Conservation (phyloP, 768 basidiomycete genomes). For the Hericium alpestre region DNA sequence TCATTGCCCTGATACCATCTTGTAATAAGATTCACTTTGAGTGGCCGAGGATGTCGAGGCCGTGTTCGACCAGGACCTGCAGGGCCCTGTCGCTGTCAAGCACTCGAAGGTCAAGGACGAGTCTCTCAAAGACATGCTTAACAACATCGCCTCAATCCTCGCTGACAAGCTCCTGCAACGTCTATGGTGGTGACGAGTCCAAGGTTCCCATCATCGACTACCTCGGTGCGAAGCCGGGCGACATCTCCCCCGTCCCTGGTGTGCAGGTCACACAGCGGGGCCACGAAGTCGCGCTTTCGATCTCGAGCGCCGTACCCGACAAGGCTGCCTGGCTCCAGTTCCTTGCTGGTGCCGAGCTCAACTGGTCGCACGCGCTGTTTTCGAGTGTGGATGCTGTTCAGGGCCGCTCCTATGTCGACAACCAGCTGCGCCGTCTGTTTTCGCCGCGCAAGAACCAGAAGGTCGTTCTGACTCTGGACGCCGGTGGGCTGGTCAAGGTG, state of each 20-base stretch:
- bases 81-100: constrained; percentile 92
- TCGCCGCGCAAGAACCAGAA: constrained; percentile 76
- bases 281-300: constrained; percentile 36
- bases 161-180: constrained; percentile 68
- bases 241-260: constrained; percentile 29
- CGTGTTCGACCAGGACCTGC: constrained; percentile 96
- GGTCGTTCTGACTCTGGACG: constrained; percentile 44
- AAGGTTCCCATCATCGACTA: constrained; percentile 79
- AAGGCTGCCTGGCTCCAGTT: constrained; percentile 69
- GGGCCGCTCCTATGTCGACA: constrained; percentile 75
- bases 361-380: constrained; percentile 81
- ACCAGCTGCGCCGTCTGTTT: constrained; percentile 81
- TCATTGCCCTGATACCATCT: constrained; percentile 2
- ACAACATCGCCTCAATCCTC: constrained; percentile 72
- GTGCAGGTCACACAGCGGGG: constrained; percentile 33
- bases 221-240: constrained; percentile 44
- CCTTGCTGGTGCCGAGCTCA: constrained; percentile 71
- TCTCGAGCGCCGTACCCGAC: constrained; percentile 47
- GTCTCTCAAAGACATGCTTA: constrained; percentile 86
- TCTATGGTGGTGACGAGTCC: constrained; percentile 61
- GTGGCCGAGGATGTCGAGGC: constrained; percentile 97
- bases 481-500: constrained; percentile 42
- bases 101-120: constrained; percentile 83
- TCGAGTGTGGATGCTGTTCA: constrained; percentile 78
- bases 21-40: constrained; percentile 84